Conservation (phyloP, 2,329 filamentous ascomycete species). For the Colletotrichum incanum region DNA sequence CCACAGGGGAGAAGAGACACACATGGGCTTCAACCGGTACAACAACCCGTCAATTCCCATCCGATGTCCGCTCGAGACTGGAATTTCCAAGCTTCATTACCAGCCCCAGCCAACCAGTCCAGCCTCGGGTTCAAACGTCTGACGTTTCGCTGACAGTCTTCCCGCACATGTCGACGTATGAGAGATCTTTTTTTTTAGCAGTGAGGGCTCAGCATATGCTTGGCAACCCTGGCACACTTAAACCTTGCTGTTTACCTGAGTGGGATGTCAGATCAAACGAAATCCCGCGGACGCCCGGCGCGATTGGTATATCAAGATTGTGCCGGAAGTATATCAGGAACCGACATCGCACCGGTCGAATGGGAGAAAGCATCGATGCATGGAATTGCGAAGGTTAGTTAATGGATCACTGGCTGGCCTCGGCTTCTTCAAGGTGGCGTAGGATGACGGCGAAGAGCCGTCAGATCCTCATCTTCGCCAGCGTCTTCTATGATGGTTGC, state of each 20-base stretch:
- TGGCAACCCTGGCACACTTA: slow-evolving; percentile 11
- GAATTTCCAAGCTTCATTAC: slow-evolving; percentile 8
- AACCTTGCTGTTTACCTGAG: slow-evolving; percentile 12
- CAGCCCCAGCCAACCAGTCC: not conserved
- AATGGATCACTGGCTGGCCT: not conserved
- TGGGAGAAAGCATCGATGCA: not conserved
- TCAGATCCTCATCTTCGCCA: too few species aligned
- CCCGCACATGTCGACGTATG: slow-evolving; percentile 10
- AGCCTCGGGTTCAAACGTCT: slow-evolving; percentile 38
- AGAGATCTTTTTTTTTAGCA: not conserved
- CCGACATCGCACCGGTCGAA: not conserved
- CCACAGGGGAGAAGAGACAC: not conserved
- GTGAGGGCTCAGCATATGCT: slow-evolving; percentile 5
- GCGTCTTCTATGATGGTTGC: too few species aligned
- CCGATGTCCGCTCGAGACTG: not conserved
- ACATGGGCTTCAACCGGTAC: not conserved
- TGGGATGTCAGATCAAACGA: slow-evolving; percentile 29
- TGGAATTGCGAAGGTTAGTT: not conserved
- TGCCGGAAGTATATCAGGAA: not conserved
- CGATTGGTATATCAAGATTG: not conserved
- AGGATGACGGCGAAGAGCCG: not conserved
- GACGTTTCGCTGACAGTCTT: slow-evolving; percentile 36
- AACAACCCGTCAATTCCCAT: not conserved
- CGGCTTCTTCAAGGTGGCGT: too few species aligned
- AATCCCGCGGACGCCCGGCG: slow-evolving; percentile 20